Percentiles rank a stretch among this genome's conserved stretches.
Evolutionary conservation across 2,329 filamentous ascomycete genomes (phyloP).

Genomic region (Calonectria montana): DNA sequence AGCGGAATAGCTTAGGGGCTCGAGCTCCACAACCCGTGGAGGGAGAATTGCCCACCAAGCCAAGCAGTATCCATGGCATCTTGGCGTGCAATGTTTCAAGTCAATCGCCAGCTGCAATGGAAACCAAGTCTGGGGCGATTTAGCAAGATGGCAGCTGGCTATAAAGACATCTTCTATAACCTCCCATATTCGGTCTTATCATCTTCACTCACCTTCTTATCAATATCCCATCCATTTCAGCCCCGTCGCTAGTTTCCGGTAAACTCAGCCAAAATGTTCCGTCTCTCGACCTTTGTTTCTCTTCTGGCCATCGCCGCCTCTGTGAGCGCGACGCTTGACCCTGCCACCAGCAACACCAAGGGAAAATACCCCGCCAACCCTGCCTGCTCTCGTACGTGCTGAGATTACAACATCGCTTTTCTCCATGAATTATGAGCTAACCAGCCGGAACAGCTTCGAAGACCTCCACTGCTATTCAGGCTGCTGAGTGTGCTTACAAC

Average conservation of each 20-base stretch:
- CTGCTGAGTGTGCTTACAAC: slow-evolving; percentile 41
- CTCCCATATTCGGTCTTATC: neutral
- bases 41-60: neutral
- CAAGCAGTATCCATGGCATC: neutral
- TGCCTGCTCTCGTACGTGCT: slow-evolving; percentile 31
- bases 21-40: neutral
- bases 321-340: slow-evolving; percentile 38
- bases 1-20: slow-evolving; percentile 9
- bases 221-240: neutral
- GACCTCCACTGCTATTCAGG: slow-evolving; percentile 38
- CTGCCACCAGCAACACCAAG: slow-evolving; percentile 38
- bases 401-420: neutral
- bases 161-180: neutral
- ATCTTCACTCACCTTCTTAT: neutral
- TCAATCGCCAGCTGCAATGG: neutral
- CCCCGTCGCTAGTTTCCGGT: neutral
- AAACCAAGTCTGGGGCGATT: neutral
- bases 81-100: neutral
- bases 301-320: slow-evolving; percentile 34
- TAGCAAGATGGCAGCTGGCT: neutral
- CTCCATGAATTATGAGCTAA: neutral
- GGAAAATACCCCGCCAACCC: slow-evolving; percentile 38
- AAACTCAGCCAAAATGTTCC: slow-evolving; percentile 30
- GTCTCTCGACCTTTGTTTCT: slow-evolving; percentile 34
- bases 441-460: slow-evolving; percentile 28